These are phyloP conservation scores for Zoysia pacifica DNA, from an alignment of 176 grass and related monocot genomes.

Conservation along the genomic window DNA sequence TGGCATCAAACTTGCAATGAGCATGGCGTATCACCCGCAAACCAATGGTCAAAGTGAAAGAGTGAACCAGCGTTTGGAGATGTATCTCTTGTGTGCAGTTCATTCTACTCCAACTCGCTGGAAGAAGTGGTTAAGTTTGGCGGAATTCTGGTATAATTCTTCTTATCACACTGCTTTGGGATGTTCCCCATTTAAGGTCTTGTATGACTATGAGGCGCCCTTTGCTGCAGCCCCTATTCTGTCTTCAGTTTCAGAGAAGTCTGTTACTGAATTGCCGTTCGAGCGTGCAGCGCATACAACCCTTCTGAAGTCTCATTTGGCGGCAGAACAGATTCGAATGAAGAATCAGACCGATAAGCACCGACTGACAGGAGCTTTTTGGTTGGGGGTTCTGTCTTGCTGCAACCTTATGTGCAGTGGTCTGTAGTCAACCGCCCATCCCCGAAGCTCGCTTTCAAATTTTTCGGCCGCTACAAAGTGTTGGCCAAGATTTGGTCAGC, in stretches of 20 bases:
- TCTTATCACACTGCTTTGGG: no score
- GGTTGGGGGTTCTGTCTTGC: not conserved
- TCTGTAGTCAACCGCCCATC: not conserved
- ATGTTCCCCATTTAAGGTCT: no score
- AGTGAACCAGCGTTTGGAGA: not conserved
- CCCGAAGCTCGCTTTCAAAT: not conserved
- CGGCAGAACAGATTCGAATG: not conserved
- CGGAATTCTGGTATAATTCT: no score
- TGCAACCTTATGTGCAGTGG: not conserved
- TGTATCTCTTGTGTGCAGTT: no score
- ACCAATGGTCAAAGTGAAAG: not conserved
- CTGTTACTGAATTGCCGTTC: no score
- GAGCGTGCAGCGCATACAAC: no score
- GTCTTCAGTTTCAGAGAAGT: no score
- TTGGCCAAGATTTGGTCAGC: no score
- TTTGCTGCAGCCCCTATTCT: not conserved
- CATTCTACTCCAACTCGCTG: not conserved
- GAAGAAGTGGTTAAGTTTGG: not conserved
- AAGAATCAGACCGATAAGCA: not conserved
- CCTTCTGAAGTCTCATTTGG: not conserved
- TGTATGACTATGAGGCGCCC: not conserved
- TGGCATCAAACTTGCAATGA: not conserved
- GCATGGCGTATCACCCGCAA: not conserved
- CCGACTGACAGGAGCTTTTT: not conserved
- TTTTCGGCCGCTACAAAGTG: not conserved